Evolutionary conservation across 2,329 filamentous ascomycete genomes (phyloP), one percentile per base, ranked within the genome.

Genomic region (Aspergillus bombycis): DNA sequence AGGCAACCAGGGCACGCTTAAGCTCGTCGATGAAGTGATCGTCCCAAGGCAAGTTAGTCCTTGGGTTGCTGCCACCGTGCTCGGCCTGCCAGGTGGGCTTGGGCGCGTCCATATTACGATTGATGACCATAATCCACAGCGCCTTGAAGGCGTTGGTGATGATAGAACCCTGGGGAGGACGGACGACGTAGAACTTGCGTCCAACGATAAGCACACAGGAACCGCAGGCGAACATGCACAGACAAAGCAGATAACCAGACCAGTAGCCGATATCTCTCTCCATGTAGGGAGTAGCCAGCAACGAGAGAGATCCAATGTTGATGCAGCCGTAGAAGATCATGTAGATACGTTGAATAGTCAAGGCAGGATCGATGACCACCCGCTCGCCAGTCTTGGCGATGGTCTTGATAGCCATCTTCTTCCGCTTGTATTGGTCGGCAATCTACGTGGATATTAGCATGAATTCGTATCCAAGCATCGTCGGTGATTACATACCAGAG

Each of bases 271-370:
- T 77, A 69, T 89, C 84, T 62, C 85, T 80, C 75, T 93, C 91
- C 80, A 92, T 84, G 72, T 87, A 88, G 1, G 87, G 87, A 0
- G 88, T 92, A 8, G 85, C 88, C 68, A 92, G 83, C 60, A 86
- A 81, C 0, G 86, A 90, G 8, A 93, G 81, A 1, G 88, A 86
- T n/a, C 90, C 91, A 19, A 93, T 69, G 76, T 93, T 92, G 73
- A 92, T 91, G 77, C 87, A 89, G 75, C 84, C 83, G 78, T 92
- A 92, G 80, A 91, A 92, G 72, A 91, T 85, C 87, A 88, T 90
- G 81, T 90, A 91, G 65, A 91, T 87, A 55, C 88, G 83, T 71
- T 89, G 86, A 65, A 89, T 85, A 1, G 89, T 91, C 60, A 90
- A 80, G 45, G 85, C 82, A 0, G 89, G 88, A 68, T 91, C 89